phyloP scores from a whole-genome alignment of 164 flowering plant species.

The Brasenia schreberi region DNA sequence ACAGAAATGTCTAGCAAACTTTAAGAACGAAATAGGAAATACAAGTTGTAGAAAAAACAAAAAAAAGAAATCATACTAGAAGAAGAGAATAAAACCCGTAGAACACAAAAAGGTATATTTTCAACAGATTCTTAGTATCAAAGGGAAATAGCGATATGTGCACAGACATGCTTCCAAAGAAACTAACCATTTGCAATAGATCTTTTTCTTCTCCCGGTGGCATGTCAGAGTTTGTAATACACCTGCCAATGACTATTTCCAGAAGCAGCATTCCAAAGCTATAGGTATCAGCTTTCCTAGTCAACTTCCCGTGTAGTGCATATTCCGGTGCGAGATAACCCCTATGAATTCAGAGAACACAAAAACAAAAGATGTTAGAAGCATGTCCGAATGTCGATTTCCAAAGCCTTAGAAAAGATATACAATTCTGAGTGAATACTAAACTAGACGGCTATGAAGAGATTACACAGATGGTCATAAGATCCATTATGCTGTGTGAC shows the following conservation, averaged over 20 bases:
- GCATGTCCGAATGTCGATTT: neutral
- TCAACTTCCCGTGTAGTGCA: constrained; percentile 84
- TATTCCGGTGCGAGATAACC: constrained; percentile 99
- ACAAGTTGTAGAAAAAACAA: too few species aligned
- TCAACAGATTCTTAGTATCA: too few species aligned
- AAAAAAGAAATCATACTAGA: too few species aligned
- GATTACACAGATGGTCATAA: too few species aligned
- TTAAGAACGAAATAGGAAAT: too few species aligned
- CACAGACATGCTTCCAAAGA: neutral
- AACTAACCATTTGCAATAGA: constrained; percentile 75
- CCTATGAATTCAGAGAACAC: constrained; percentile 18
- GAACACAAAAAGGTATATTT: too few species aligned
- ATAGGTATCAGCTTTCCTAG: constrained; percentile 78
- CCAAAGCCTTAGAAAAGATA: neutral
- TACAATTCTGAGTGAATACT: too few species aligned
- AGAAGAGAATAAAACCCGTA: too few species aligned
- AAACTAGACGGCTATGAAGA: too few species aligned
- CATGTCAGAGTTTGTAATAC: constrained; percentile 36
- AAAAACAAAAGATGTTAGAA: constrained; percentile 1
- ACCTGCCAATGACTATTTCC: constrained; percentile 86
- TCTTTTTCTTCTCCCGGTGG: constrained; percentile 56
- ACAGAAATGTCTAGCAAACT: too few species aligned
- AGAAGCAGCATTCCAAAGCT: constrained; percentile 88
- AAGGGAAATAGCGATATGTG: too few species aligned
- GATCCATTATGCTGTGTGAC: too few species aligned